These are phyloP conservation scores for Colletotrichum endophyticum DNA, from an alignment of 2,329 filamentous ascomycete species.

Conservation along the genomic window DNA sequence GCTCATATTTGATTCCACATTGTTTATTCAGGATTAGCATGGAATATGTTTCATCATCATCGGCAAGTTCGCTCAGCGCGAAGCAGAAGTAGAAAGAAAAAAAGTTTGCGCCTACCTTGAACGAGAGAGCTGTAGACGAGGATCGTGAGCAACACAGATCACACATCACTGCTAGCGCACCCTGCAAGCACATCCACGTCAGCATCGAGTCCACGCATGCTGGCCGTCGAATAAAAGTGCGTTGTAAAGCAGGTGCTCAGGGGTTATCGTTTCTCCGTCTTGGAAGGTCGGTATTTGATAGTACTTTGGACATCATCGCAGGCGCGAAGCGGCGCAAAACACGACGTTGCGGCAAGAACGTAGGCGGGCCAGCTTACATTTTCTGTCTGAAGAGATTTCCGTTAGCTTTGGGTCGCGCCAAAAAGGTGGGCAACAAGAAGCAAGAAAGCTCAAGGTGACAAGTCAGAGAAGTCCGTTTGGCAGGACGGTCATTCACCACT, in stretches of 20 bases:
- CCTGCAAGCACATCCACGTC: neutral
- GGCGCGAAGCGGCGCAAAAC: constrained; percentile 15
- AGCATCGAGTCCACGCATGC: neutral
- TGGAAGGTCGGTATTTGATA: constrained; percentile 50
- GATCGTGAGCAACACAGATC: neutral
- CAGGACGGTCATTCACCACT: constrained; percentile 59
- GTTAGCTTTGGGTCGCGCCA: neutral
- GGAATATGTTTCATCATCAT: constrained; percentile 76
- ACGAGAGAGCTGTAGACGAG: neutral
- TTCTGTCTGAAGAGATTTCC: neutral
- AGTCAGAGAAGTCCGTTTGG: constrained; percentile 61
- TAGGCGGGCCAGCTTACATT: neutral
- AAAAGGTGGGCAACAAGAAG: neutral
- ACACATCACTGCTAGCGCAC: neutral
- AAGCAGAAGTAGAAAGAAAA: constrained; percentile 19
- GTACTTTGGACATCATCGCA: constrained; percentile 47
- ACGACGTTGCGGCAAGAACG: neutral
- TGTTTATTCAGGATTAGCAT: constrained; percentile 76
- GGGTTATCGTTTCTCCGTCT: constrained; percentile 41
- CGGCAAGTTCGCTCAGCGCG: constrained; percentile 25
- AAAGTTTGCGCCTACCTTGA: constrained; percentile 30
- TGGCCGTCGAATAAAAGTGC: neutral
- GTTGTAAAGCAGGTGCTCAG: constrained; percentile 22
- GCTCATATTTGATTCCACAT: constrained; percentile 74
- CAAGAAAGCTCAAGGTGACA: constrained; percentile 8